A percentile compares a stretch with the other conserved stretches of the same genome.
Evolutionary conservation across 2,329 filamentous ascomycete species (phyloP).

Genomic region (Verticillium nonalfalfae): DNA sequence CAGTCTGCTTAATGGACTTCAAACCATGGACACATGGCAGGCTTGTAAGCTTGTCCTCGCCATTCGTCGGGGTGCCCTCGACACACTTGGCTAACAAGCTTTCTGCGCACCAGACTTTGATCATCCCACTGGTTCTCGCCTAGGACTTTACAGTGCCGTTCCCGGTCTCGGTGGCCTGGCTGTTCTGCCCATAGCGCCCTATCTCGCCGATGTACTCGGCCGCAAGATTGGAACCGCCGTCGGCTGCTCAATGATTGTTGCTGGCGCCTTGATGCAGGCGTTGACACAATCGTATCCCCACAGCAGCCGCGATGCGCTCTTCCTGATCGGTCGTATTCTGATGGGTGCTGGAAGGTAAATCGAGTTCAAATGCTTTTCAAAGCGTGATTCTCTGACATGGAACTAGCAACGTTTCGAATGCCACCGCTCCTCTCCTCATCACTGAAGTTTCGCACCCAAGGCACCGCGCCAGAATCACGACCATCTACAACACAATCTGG

Average conservation of each 20-base stretch:
- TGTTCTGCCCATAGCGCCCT: constrained; percentile 50
- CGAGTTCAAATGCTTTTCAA: no score
- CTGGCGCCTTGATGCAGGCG: constrained; percentile 51
- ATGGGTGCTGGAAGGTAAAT: background rate
- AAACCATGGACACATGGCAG: background rate
- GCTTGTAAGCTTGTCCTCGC: constrained; percentile 2
- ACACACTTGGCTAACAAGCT: constrained; percentile 29
- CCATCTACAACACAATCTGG: constrained; percentile 51
- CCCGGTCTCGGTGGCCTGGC: constrained; percentile 54
- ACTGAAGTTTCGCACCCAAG: constrained; percentile 48
- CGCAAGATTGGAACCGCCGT: constrained; percentile 45
- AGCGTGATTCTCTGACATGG: background rate
- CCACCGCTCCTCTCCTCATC: constrained; percentile 45
- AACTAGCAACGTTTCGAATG: constrained; percentile 40
- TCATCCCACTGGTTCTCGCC: constrained; percentile 31
- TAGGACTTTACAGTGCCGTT: constrained; percentile 50
- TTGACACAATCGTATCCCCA: constrained; percentile 31
- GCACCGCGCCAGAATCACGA: constrained; percentile 40
- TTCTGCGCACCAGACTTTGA: constrained; percentile 39
- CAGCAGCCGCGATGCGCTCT: constrained; percentile 45
- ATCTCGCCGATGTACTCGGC: constrained; percentile 49
- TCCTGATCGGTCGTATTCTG: constrained; percentile 40
- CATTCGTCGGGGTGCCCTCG: constrained; percentile 34
- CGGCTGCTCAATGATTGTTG: constrained; percentile 48
- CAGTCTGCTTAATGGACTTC: constrained; percentile 22